These are phyloP conservation scores for Paratrypanosoma confusum DNA, from an alignment of 208 protist genomes.

Conservation along the genomic window DNA sequence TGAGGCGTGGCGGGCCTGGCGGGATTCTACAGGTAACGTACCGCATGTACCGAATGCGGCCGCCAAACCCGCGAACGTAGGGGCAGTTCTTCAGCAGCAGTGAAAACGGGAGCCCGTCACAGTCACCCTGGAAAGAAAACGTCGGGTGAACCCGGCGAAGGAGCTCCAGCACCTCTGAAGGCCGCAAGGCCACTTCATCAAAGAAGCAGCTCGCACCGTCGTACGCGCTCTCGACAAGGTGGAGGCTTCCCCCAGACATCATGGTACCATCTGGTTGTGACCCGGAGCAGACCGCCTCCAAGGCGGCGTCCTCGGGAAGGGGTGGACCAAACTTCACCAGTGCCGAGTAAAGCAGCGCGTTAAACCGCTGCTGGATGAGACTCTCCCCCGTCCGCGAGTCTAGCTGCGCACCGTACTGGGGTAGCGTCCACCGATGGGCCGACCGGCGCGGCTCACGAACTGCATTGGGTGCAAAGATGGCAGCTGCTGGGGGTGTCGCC, in stretches of 20 bases:
- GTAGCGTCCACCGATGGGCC: too few relatives aligned
- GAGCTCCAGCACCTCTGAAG: slow-evolving; percentile 47
- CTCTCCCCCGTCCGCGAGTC: slow-evolving; percentile 45
- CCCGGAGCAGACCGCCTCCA: too few relatives aligned
- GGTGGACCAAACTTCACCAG: slow-evolving; percentile 66
- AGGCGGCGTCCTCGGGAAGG: too few relatives aligned
- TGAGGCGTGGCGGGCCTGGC: too few relatives aligned
- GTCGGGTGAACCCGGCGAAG: slow-evolving; percentile 32
- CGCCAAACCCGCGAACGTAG: slow-evolving; percentile 53
- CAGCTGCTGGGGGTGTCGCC: too few relatives aligned
- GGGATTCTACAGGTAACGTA: too few relatives aligned
- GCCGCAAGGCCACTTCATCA: slow-evolving; percentile 47
- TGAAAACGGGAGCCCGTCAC: slow-evolving; percentile 61
- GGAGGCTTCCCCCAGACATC: too few relatives aligned
- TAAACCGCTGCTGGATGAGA: slow-evolving; percentile 52
- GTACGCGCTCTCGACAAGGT: slow-evolving; percentile 19
- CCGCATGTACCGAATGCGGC: slow-evolving; percentile 66
- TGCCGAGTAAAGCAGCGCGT: slow-evolving; percentile 39
- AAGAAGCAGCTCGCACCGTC: slow-evolving; percentile 26
- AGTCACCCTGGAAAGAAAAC: slow-evolving; percentile 52
- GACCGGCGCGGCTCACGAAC: too few relatives aligned
- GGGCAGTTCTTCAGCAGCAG: slow-evolving; percentile 70
- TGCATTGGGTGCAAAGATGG: too few relatives aligned
- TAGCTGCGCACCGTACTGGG: too few relatives aligned
- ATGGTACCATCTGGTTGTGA: not conserved